Conservation (phyloP, 805 yeast genomes). For the Yamadazyma sp. region DNA sequence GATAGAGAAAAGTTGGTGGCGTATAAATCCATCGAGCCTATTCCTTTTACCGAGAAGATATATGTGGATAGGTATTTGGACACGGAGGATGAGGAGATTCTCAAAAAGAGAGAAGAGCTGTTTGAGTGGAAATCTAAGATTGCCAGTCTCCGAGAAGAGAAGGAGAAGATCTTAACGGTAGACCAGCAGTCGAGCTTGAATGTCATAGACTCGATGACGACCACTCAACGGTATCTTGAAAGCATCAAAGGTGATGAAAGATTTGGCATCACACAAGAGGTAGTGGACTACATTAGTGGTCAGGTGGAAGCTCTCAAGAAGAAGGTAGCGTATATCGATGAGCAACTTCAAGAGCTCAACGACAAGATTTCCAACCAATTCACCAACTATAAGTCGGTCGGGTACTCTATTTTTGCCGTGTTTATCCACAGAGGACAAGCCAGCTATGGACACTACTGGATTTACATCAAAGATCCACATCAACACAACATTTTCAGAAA, state of each 20-base stretch:
- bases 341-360: conserved; percentile 45
- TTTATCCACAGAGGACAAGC: conserved; percentile 97
- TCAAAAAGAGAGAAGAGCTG: conserved; percentile 55
- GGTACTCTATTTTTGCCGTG: conserved; percentile 84
- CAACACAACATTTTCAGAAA: conserved; percentile 69
- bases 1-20: conserved; percentile 73
- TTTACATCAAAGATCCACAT: conserved; percentile 78
- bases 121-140: conserved; percentile 63
- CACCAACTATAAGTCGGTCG: conserved; percentile 56
- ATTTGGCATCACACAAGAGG: conserved; percentile 41
- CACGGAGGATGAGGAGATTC: conserved; percentile 57
- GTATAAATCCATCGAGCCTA: conserved; percentile 77
- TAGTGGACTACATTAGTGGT: conserved; percentile 47
- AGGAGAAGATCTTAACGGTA: conserved; percentile 39
- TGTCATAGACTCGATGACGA: conserved; percentile 44
- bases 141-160: conserved; percentile 41
- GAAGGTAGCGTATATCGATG: conserved; percentile 44
- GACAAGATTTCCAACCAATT: conserved; percentile 59
- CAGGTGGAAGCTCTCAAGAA: conserved; percentile 49
- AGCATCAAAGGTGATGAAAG: conserved; percentile 32
- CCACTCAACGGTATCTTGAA: conserved; percentile 58
- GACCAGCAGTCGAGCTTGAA: conserved; percentile 38
- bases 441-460: conserved; percentile 96
- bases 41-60: conserved; percentile 74
- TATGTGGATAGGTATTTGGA: conserved; percentile 88